phyloP scores from a whole-genome alignment of 305 asterid genomes.

The Fraxinus albicans region DNA sequence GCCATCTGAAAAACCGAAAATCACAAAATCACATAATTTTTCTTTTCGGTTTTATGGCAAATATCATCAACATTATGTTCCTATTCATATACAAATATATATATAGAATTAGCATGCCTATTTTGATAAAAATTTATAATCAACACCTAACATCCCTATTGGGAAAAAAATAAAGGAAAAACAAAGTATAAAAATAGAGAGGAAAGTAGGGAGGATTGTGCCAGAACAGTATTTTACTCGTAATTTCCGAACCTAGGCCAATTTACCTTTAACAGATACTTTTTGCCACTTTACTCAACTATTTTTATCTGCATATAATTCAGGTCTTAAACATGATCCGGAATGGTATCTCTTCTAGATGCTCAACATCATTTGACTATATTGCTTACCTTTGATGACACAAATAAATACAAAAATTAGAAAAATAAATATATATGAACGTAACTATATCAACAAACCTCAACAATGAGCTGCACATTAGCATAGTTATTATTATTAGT shows the following conservation, averaged over 20 bases:
- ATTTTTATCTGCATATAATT: background rate
- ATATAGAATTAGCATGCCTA: background rate
- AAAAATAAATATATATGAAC: constrained; percentile 6
- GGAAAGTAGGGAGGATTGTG: background rate
- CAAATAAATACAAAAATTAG: background rate
- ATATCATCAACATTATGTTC: background rate
- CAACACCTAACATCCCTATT: background rate
- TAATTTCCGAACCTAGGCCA: constrained; percentile 2
- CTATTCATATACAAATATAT: background rate
- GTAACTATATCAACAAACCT: constrained; percentile 48
- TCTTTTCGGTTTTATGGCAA: constrained; percentile 6
- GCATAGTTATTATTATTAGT: constrained; percentile 97
- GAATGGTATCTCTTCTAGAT: constrained; percentile 8
- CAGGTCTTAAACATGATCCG: constrained; percentile 5
- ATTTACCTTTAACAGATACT: constrained; percentile 10
- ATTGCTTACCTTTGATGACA: constrained; percentile 9
- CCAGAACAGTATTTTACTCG: background rate
- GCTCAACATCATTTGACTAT: constrained; percentile 2
- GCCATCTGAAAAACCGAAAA: constrained; percentile 67
- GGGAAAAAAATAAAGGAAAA: background rate
- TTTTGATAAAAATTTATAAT: background rate
- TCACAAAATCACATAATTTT: background rate
- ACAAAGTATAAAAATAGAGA: background rate
- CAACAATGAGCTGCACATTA: constrained; percentile 94
- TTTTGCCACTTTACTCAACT: constrained; percentile 1